These are phyloP conservation scores for Candida frijolesensis DNA, from an alignment of 1,139 yeast species.

Conservation along the genomic window DNA sequence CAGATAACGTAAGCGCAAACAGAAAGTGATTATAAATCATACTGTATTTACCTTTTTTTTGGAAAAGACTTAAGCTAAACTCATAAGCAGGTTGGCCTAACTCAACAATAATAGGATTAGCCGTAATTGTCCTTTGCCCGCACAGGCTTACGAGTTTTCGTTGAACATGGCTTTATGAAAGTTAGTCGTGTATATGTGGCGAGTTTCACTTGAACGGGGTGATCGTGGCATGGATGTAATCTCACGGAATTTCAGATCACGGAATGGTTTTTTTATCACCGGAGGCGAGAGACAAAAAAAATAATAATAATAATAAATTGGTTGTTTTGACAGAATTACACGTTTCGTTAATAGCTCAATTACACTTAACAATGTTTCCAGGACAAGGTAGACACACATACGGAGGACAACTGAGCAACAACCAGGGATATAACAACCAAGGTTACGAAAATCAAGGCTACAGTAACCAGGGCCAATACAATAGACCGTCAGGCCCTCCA, in stretches of 20 bases:
- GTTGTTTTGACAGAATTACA: not conserved
- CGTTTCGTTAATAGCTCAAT: not conserved
- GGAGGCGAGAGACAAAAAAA: not conserved
- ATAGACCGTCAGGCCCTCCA: slow-evolving; percentile 14
- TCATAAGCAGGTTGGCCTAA: too few relatives aligned
- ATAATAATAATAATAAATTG: not conserved
- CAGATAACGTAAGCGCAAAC: too few relatives aligned
- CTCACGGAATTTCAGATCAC: too few relatives aligned
- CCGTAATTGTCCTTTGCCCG: too few relatives aligned
- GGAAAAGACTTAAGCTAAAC: too few relatives aligned
- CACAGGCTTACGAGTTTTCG: not conserved
- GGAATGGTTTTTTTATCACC: not conserved
- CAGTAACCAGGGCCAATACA: slow-evolving; percentile 6
- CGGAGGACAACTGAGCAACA: slow-evolving; percentile 18
- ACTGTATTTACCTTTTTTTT: too few relatives aligned
- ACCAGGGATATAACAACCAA: slow-evolving; percentile 4
- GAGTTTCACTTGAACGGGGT: not conserved
- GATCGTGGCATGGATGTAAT: not conserved
- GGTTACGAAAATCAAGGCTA: slow-evolving; percentile 10
- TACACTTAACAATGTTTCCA: slow-evolving; percentile 31
- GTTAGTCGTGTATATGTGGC: not conserved
- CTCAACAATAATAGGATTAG: too few relatives aligned
- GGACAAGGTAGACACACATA: slow-evolving; percentile 31
- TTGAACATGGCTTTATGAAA: not conserved
- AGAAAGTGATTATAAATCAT: too few relatives aligned